Evolutionary conservation across 768 basidiomycete genomes (phyloP), one percentile per base, ranked within the genome.

Genomic region (Tylopilus subfusipes): DNA sequence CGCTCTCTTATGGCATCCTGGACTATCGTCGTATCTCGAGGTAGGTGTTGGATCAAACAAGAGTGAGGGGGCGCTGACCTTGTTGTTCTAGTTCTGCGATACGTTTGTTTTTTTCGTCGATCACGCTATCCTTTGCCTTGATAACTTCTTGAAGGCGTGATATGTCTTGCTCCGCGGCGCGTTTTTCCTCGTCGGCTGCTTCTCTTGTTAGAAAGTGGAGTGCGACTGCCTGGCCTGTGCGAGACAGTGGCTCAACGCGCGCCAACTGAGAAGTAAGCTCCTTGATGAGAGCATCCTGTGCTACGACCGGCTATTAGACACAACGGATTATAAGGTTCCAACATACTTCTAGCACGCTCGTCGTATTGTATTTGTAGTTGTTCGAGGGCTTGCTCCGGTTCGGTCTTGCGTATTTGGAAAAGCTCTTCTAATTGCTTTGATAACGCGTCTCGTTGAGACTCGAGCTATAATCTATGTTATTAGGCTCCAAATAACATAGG

Each of bases 141-240:
- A 81, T 58, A 6, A 64, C 48, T 5, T 75, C 69, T 44, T 78
- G 78, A 61, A 78, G 73, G 16, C 74, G 71, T 21, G 57, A 63
- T 14, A 83, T 65, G 48, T 83, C 80, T 33, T 78, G 71, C 54
- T 83, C 78, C 29, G 81, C 65, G 1, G 53, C 68, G 40, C 76
- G 77, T 61, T 82, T 83, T 70, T 90, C 87, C 50, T 82, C 82
- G 53, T 90, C 83, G 7, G 84, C 88, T 3, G 81, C 81, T 54
- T 89, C 88, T 51, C 87, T 81, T 10, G 88, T 88, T 13, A 93
- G 70, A 44, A 93, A 77, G 59, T 87, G 82, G 29, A 86, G 73
- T 5, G 81, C 77, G 3, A 78, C 75, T 14, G 71, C 73, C 56
- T 79, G 80, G 6, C 77, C 78, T 27, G 76, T 68, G 40, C 74